Base-by-base conservation (phyloP, 2,329 filamentous ascomycete species). In the Diaporthe sp. region DNA sequence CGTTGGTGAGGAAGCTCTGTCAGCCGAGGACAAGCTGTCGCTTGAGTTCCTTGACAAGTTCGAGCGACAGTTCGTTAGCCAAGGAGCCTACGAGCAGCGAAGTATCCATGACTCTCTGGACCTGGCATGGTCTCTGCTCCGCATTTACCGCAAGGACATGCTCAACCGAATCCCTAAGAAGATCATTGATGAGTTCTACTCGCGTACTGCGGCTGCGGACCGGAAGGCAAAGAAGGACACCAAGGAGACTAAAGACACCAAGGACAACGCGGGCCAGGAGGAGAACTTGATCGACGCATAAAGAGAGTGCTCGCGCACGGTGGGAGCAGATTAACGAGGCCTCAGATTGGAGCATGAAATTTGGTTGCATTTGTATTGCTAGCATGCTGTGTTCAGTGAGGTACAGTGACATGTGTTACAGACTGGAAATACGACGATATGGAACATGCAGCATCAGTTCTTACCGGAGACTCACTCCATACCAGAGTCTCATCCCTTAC, bases 41-140 rank as follows among this genome's bases (percentile, higher is more conserved):
- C 97, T 99, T 51, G 97, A 99, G 86, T 99, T 99, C 89, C 88
- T 99, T 81, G 96, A 98, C 83, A 98, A 98, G 87, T 99, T 99
- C 83, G 97, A 99, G 88, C 93, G 94, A 78, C 95, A 94, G 75
- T 99, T 98, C 86, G 98, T 99, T 84, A 89, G 90, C 78, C 97
- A 99, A 86, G 95, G 94, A 72, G 88, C 95, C 25, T 99, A 99
- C 87, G 97, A 99, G 87, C 93, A 94, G 79, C 94, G 97, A 81
- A 93, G 90, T 78, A 98, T 99, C 83, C 96, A 92, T 85, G 97
- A 99, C 86, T 98, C 95, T 61, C 91, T 99, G 77, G 97, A 99
- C 81, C 91, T 98, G 81, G 97, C 97, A 57, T 99, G 97, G 97
- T 96, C 95, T 83, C 87, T 99, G 84, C 92, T 99, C 79, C 93